phyloP scores from a whole-genome alignment of 75 land plant species.

The Picea sitchensis region DNA sequence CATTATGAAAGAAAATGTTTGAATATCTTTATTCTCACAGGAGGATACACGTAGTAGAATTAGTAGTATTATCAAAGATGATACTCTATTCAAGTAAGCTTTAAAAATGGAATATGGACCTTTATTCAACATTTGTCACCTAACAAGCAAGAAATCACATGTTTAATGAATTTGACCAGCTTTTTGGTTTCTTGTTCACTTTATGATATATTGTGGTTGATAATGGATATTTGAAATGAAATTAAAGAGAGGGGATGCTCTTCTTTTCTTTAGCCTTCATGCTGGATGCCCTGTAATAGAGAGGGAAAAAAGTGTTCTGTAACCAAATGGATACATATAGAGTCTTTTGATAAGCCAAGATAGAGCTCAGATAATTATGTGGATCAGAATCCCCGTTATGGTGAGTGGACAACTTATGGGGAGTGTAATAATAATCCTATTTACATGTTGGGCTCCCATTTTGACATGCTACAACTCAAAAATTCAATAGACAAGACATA shows the following conservation, averaged over 20 bases:
- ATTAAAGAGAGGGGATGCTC: constrained; percentile 73
- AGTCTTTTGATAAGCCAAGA: constrained; percentile 44
- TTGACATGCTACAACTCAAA: too few species aligned
- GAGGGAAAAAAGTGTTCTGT: constrained; percentile 89
- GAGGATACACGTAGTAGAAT: background rate
- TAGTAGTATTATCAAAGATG: constrained; percentile 19
- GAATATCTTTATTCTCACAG: background rate
- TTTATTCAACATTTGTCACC: background rate
- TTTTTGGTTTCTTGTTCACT: background rate
- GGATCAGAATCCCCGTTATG: constrained; percentile 65
- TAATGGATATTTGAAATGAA: constrained; percentile 58
- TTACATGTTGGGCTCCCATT: constrained; percentile 80
- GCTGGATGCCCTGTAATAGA: constrained; percentile 77
- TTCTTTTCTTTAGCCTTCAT: constrained; percentile 88
- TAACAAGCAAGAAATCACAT: background rate
- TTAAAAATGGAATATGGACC: constrained; percentile 19
- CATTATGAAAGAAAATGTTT: background rate
- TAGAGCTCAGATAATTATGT: constrained; percentile 23
- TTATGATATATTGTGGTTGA: too few species aligned
- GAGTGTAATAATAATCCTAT: constrained; percentile 83
- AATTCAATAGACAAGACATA: too few species aligned
- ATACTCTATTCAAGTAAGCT: constrained; percentile 30
- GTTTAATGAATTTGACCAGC: background rate
- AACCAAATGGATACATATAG: constrained; percentile 86
- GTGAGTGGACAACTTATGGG: constrained; percentile 77